Base-by-base conservation (phyloP, 108 stramenopile species). In the Stephanodiscus minutulus region DNA sequence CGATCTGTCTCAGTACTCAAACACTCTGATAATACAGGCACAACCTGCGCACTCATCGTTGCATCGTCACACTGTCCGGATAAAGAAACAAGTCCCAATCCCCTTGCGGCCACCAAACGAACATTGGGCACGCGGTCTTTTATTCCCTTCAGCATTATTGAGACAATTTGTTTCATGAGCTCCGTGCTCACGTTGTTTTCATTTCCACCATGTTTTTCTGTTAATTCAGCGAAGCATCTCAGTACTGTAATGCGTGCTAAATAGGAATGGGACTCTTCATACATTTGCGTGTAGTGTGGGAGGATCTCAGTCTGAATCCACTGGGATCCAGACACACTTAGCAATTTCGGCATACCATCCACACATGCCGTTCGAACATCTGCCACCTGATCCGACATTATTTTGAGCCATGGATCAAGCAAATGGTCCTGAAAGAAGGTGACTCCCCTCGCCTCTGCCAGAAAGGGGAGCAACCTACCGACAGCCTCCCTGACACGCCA, bases 401-500 rank as follows among this genome's bases (percentile, higher is more conserved):
- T 79, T 28, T 74, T 82, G 65, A 91, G 65, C 94, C 94, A 95
- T n/a, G 88, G 86, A 64, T 95, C 93, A 27, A 91, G 73, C 41
- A 95, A 68, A 33, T 91, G 88, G 15, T 83, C 81, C 50, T 84
- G 68, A 71, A 96, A 93, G 69, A 89, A 90, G 3, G 88, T 74
- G 28, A 91, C 44, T 10, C 94, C 94, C 7, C 91, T 70, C 7
- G 94, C 89, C 68, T 96, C 91, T 10, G 91, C 91, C 68, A 96
- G 79, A 66, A 85, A 85, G 39, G 94, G 94, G 60, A 96, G 74
- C 10, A 93, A 54, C 15, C 71, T 62, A 8, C 88, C 91, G 10
- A 96, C 91, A 29, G 88, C 87, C 68, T 93, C 88, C 27, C 94
- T 72, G 18, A 96, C 90, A 61, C 94, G 79, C 94, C 94, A 96